These are phyloP conservation scores for Vickermania spadyakhi DNA, from an alignment of 208 protist genomes.

Conservation along the genomic window DNA sequence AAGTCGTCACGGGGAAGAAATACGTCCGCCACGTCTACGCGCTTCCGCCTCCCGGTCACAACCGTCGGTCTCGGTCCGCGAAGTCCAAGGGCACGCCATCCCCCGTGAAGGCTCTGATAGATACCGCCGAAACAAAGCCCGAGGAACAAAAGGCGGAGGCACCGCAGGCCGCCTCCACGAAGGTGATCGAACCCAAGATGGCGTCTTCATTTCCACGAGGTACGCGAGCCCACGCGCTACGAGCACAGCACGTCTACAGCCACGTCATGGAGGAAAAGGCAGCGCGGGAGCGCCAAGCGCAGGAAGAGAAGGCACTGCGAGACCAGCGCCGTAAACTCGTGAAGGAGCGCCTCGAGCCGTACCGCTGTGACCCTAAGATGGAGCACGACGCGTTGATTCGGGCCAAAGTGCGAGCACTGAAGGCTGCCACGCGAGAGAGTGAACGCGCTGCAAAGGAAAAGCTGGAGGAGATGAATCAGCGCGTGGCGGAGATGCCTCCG, in stretches of 20 bases:
- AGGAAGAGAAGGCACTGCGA: constrained; percentile 9
- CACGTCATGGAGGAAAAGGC: constrained; percentile 15
- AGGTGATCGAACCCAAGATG: too few species aligned
- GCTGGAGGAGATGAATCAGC: constrained; percentile 53
- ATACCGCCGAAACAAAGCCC: background rate
- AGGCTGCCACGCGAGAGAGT: constrained; percentile 29
- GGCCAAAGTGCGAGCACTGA: constrained; percentile 49
- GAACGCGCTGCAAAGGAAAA: constrained; percentile 34
- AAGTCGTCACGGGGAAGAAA: constrained; percentile 13
- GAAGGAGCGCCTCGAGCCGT: constrained; percentile 44
- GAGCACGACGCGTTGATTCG: constrained; percentile 46
- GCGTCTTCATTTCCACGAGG: constrained; percentile 24
- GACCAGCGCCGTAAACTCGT: constrained; percentile 38
- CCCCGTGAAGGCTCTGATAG: background rate
- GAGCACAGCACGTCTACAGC: constrained; percentile 63
- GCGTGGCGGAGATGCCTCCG: constrained; percentile 69
- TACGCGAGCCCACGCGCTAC: constrained; percentile 70
- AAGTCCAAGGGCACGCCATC: background rate
- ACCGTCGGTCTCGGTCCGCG: background rate
- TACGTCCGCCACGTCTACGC: constrained; percentile 2
- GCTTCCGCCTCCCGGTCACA: constrained; percentile 4
- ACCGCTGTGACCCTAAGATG: constrained; percentile 25
- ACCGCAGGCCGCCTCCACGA: background rate
- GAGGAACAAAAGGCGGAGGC: background rate
- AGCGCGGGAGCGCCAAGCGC: constrained; percentile 6